These are phyloP conservation scores for Fistulina hepatica DNA, from an alignment of 1,284 basidiomycete genomes.

Conservation along the genomic window DNA sequence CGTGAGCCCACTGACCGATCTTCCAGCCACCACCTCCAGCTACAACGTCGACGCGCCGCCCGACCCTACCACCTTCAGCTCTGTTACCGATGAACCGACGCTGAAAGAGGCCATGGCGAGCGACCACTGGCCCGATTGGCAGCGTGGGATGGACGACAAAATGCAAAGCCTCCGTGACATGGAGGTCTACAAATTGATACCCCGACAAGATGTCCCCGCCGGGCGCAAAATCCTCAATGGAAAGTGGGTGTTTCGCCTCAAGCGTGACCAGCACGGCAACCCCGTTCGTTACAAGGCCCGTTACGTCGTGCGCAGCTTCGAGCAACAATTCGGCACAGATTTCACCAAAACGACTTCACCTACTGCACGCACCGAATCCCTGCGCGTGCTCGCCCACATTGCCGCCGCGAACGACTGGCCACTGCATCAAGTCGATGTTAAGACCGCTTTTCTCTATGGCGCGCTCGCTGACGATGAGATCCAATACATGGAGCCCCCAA, in stretches of 20 bases:
- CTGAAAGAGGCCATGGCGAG: conserved; percentile 18
- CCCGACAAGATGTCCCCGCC: conserved; percentile 15
- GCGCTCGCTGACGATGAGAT: conserved; percentile 25
- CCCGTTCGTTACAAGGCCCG: conserved; percentile 30
- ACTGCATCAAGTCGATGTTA: conserved; percentile 34
- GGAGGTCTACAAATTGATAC: conserved; percentile 22
- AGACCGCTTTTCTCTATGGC: conserved; percentile 36
- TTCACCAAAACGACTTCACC: conserved; percentile 34
- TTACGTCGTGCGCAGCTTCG: conserved; percentile 29
- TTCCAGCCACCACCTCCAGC: too few species aligned
- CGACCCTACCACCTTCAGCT: conserved; percentile 7
- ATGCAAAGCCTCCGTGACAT: conserved; percentile 15
- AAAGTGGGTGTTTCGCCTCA: conserved; percentile 22
- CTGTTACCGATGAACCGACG: conserved; percentile 17
- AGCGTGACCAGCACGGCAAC: conserved; percentile 20
- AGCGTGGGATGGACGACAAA: conserved; percentile 17
- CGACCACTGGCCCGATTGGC: conserved; percentile 18
- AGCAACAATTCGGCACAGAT: conserved; percentile 29
- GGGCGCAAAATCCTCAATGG: conserved; percentile 19
- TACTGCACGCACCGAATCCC: conserved; percentile 26
- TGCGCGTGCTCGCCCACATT: conserved; percentile 27
- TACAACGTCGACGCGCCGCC: too few species aligned
- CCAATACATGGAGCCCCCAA: conserved; percentile 31
- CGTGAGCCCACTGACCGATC: too few species aligned
- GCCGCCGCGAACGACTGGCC: conserved; percentile 30